A percentile compares a stretch with the other conserved stretches of the same genome.
Evolutionary conservation across 257 asterid species (phyloP).

Genomic region (Capsicum rhomboideum): DNA sequence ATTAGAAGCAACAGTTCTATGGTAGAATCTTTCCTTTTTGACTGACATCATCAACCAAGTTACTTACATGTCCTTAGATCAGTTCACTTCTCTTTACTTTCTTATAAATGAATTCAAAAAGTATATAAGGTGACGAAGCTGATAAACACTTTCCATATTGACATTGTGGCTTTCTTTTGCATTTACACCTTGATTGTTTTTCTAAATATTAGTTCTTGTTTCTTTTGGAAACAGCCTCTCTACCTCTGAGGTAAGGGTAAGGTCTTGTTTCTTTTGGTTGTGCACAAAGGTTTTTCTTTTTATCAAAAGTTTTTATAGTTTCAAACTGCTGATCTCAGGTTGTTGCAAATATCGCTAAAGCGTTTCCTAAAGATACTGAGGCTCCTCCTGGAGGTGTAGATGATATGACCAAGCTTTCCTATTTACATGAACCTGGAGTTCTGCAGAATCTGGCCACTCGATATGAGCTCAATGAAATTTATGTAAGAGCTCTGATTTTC

Average conservation of each 20-base stretch:
- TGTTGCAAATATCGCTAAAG: conserved; percentile 66
- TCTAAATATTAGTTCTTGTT: not conserved
- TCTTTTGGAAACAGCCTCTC: not conserved
- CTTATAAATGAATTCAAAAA: not conserved
- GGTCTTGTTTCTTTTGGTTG: not conserved
- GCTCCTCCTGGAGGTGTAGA: conserved; percentile 99
- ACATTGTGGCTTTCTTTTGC: not conserved
- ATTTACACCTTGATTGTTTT: not conserved
- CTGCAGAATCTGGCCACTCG: conserved; percentile 87
- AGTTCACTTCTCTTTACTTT: not conserved
- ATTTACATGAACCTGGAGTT: conserved; percentile 99
- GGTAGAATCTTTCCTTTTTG: not conserved
- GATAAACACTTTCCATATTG: not conserved
- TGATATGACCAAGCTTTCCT: conserved; percentile 99
- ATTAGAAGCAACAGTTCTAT: not conserved
- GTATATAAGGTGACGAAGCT: not conserved
- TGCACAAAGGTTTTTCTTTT: not conserved
- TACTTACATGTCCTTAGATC: not conserved
- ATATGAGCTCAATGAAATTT: conserved; percentile 97
- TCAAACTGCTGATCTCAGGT: conserved; percentile 42
- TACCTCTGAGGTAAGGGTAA: too few species aligned
- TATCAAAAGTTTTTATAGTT: not conserved
- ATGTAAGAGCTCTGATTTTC: conserved; percentile 45
- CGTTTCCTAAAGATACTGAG: conserved; percentile 88
- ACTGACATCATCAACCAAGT: not conserved